These are phyloP conservation scores for Boletellus sp. DNA, from an alignment of 768 basidiomycete genomes.

Conservation along the genomic window DNA sequence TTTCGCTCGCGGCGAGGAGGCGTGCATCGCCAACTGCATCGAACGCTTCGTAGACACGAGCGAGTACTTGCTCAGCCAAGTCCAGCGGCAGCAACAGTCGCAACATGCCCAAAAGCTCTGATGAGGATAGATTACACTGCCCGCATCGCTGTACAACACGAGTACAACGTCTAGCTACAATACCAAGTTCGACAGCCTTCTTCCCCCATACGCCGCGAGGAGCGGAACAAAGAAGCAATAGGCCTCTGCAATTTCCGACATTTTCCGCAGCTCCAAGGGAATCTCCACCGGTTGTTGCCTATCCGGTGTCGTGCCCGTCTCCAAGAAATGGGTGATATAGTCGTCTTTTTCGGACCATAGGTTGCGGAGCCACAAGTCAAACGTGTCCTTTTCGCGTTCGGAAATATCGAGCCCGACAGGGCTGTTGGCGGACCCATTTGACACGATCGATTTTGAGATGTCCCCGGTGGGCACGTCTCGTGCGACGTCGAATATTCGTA, in stretches of 20 bases:
- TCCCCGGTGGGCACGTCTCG: conserved; percentile 68
- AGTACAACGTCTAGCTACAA: conserved; percentile 16
- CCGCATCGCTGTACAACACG: background rate
- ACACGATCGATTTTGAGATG: conserved; percentile 36
- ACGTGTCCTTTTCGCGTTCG: conserved; percentile 54
- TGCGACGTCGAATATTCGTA: conserved; percentile 72
- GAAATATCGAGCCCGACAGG: conserved; percentile 48
- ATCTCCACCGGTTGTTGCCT: conserved; percentile 42
- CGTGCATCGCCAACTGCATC: conserved; percentile 86
- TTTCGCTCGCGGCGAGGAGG: conserved; percentile 77
- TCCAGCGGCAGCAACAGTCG: conserved; percentile 49
- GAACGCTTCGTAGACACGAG: conserved; percentile 88
- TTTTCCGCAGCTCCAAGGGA: conserved; percentile 54
- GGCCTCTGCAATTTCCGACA: conserved; percentile 57
- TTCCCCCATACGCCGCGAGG: conserved; percentile 46
- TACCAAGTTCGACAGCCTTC: conserved; percentile 29
- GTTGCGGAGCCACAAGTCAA: conserved; percentile 80
- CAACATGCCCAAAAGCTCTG: conserved; percentile 33
- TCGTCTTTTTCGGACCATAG: conserved; percentile 86
- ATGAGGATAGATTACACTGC: background rate
- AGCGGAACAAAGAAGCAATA: conserved; percentile 71
- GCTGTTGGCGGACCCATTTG: conserved; percentile 27
- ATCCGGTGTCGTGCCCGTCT: conserved; percentile 44
- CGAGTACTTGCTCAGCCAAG: conserved; percentile 72
- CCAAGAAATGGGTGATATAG: conserved; percentile 64